These are phyloP conservation scores for Dendrobium nobile DNA, from an alignment of 106 monocot genomes.

Conservation along the genomic window DNA sequence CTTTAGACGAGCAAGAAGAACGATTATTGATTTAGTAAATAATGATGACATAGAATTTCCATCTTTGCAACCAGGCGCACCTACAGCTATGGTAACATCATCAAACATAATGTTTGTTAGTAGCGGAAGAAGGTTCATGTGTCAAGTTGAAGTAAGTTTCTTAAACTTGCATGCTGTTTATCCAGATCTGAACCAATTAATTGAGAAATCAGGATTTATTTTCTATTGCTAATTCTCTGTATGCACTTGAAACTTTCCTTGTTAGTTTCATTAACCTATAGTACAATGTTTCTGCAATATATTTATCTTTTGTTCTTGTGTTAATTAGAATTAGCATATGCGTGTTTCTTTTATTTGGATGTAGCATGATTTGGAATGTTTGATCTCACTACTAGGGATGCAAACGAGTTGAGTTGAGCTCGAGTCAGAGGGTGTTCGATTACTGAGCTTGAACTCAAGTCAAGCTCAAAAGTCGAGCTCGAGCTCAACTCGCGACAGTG, in stretches of 20 bases:
- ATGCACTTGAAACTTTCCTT: not conserved
- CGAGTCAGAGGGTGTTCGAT: too few species aligned
- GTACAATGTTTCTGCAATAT: not conserved
- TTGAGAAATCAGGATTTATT: not conserved
- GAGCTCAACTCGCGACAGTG: too few species aligned
- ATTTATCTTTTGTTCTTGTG: not conserved
- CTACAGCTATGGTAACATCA: slow-evolving; percentile 31
- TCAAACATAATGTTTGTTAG: slow-evolving; percentile 51
- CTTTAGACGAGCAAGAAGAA: slow-evolving; percentile 71
- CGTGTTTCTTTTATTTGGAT: not conserved
- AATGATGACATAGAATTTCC: slow-evolving; percentile 32
- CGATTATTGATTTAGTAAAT: slow-evolving; percentile 52
- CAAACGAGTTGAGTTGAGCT: too few species aligned
- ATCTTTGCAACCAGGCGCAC: slow-evolving; percentile 28
- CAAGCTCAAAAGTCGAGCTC: too few species aligned
- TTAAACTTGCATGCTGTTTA: not conserved
- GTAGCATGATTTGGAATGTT: not conserved
- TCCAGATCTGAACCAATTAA: not conserved
- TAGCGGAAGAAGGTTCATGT: slow-evolving; percentile 77
- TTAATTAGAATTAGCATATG: not conserved
- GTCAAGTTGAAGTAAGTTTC: slow-evolving; percentile 60
- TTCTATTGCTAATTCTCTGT: not conserved
- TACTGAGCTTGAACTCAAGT: too few species aligned
- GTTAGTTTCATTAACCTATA: not conserved
- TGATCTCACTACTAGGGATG: too few species aligned